Conservation (phyloP, 306 rosid genomes). For the Vigna unguiculata region DNA sequence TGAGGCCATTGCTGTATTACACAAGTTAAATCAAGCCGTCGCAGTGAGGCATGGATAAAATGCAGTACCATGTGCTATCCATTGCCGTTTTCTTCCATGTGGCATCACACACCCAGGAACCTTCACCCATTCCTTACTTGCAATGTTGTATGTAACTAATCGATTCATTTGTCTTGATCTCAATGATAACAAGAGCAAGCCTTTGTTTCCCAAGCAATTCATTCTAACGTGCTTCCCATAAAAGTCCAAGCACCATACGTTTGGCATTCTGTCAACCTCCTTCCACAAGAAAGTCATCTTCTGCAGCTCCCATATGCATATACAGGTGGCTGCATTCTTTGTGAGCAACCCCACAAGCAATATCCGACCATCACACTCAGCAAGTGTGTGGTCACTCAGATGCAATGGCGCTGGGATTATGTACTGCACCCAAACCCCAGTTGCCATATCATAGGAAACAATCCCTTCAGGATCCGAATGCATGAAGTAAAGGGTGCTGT, state of each 20-base stretch:
- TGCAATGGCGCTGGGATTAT: constrained; percentile 75
- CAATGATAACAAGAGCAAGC: constrained; percentile 90
- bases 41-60: constrained; percentile 83
- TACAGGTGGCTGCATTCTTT: constrained; percentile 90
- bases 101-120: constrained; percentile 78
- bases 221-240: constrained; percentile 95
- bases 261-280: constrained; percentile 99
- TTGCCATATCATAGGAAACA: constrained; percentile 69
- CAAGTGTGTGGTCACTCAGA: constrained; percentile 74
- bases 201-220: constrained; percentile 94
- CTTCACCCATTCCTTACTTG: constrained; percentile 81
- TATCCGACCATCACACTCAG: constrained; percentile 81
- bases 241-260: constrained; percentile 94
- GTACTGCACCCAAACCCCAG: constrained; percentile 77
- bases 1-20: constrained; percentile 32
- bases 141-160: constrained; percentile 72
- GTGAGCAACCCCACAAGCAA: constrained; percentile 86
- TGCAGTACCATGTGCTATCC: constrained; percentile 79
- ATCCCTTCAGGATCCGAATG: constrained; percentile 80
- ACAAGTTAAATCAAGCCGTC: constrained; percentile 58
- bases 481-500: constrained; percentile 81
- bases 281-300: constrained; percentile 95
- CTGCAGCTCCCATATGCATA: constrained; percentile 98
- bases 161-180: constrained; percentile 71
- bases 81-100: constrained; percentile 69